These are phyloP conservation scores for Canavalia ensiformis DNA, from an alignment of 306 rosid species.

Conservation along the genomic window DNA sequence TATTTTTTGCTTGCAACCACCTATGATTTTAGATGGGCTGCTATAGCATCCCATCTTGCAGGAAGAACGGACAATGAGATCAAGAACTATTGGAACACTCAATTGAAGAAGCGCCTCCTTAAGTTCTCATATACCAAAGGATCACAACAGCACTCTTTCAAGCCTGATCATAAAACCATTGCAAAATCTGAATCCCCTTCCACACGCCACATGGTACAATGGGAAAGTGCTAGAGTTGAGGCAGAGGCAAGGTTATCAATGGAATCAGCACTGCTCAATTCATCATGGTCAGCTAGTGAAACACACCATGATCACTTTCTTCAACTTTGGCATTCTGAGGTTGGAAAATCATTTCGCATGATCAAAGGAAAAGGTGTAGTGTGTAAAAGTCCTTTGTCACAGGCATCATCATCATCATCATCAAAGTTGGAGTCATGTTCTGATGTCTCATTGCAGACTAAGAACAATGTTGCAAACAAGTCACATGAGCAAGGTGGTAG, in stretches of 20 bases:
- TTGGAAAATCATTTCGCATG: constrained; percentile 60
- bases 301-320: constrained; percentile 58
- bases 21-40: constrained; percentile 54
- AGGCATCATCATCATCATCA: constrained; percentile 42
- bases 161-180: constrained; percentile 12
- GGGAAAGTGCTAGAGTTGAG: constrained; percentile 71
- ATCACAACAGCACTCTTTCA: constrained; percentile 10
- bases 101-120: constrained; percentile 55
- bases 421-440: constrained; percentile 53
- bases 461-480: constrained; percentile 35
- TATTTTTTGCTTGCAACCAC: neutral
- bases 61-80: constrained; percentile 70
- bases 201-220: constrained; percentile 61
- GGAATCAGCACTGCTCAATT: constrained; percentile 52
- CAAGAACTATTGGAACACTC: constrained; percentile 69
- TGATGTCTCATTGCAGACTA: constrained; percentile 49
- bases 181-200: constrained; percentile 49
- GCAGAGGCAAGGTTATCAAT: constrained; percentile 67
- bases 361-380: constrained; percentile 44
- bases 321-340: constrained; percentile 66
- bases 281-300: constrained; percentile 40
- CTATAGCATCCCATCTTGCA: constrained; percentile 61
- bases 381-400: constrained; percentile 46
- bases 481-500: constrained; percentile 47
- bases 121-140: neutral